phyloP scores from a whole-genome alignment of 2,329 filamentous ascomycete genomes.

The Cladosporium sp. region DNA sequence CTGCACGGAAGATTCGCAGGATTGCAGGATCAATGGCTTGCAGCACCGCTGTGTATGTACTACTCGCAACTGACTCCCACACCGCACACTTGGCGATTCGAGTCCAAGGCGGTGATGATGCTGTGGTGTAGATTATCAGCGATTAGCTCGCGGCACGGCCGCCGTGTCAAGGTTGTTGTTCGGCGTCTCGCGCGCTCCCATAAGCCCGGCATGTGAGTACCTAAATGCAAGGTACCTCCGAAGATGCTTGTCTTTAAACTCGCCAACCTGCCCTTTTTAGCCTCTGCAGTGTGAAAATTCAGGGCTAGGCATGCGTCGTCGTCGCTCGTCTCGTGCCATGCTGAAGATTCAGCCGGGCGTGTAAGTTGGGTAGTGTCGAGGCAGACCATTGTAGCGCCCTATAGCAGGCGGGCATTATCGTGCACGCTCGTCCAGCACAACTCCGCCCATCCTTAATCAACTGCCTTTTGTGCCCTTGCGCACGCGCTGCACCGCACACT shows the following conservation, averaged over 20 bases:
- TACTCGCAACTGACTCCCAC: not conserved
- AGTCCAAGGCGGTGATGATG: not conserved
- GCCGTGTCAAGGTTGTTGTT: constrained; percentile 1
- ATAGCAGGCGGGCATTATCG: not conserved
- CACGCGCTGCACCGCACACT: not conserved
- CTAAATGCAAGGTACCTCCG: not conserved
- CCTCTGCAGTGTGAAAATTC: constrained; percentile 1
- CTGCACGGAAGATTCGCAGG: not conserved
- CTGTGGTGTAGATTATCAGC: not conserved
- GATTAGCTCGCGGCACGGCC: constrained; percentile 7
- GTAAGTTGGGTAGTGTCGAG: not conserved
- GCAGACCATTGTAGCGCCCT: not conserved
- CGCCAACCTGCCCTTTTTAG: not conserved
- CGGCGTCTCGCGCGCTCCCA: not conserved
- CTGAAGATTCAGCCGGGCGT: not conserved
- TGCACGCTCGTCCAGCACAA: constrained; percentile 7
- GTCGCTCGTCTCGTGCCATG: not conserved
- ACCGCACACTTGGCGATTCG: not conserved
- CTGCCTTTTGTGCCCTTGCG: constrained; percentile 1
- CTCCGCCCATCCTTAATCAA: constrained; percentile 1
- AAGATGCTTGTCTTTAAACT: not conserved
- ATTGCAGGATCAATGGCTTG: not conserved
- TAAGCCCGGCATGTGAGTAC: not conserved
- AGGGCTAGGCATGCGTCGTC: constrained; percentile 10
- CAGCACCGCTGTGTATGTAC: not conserved